Conservation (phyloP, 768 basidiomycete genomes). For the Lepiota brunneoincarnata region DNA sequence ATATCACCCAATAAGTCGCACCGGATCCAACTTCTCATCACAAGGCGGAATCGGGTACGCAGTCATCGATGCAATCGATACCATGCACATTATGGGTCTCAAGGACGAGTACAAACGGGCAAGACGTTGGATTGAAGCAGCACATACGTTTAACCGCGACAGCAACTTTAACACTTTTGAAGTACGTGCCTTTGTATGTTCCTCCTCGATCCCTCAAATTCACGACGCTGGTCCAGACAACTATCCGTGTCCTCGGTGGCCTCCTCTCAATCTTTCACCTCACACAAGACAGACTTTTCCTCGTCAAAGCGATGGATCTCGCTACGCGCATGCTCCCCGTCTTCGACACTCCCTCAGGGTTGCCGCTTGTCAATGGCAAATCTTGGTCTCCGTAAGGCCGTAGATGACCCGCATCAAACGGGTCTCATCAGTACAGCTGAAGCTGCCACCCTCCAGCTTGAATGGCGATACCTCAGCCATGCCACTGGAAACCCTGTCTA, state of each 20-base stretch:
- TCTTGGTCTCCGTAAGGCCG: slow-evolving; percentile 56
- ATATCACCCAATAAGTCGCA: slow-evolving; percentile 79
- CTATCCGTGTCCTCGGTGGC: slow-evolving; percentile 90
- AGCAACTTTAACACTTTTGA: slow-evolving; percentile 88
- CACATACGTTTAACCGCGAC: slow-evolving; percentile 77
- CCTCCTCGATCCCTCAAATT: background rate
- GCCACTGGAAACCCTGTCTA: slow-evolving; percentile 77
- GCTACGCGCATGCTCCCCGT: slow-evolving; percentile 79
- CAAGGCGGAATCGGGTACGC: slow-evolving; percentile 87
- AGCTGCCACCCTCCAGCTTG: slow-evolving; percentile 83
- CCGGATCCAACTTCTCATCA: slow-evolving; percentile 73
- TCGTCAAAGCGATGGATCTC: slow-evolving; percentile 78
- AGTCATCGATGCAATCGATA: slow-evolving; percentile 88
- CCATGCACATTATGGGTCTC: slow-evolving; percentile 85
- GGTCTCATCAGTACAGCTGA: slow-evolving; percentile 82
- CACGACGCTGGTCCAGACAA: slow-evolving; percentile 55
- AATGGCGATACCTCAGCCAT: slow-evolving; percentile 80
- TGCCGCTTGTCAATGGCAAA: slow-evolving; percentile 81
- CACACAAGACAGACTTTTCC: slow-evolving; percentile 70
- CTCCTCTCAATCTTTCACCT: slow-evolving; percentile 85
- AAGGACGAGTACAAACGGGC: slow-evolving; percentile 78
- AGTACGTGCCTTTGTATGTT: slow-evolving; percentile 37
- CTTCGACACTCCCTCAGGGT: slow-evolving; percentile 79
- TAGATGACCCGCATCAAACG: slow-evolving; percentile 55
- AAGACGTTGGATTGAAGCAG: slow-evolving; percentile 70